Evolutionary conservation across 371 early-diverging fungal genomes (phyloP), one percentile per base, ranked within the genome.

Genomic region (Lichtheimia ramosa): DNA sequence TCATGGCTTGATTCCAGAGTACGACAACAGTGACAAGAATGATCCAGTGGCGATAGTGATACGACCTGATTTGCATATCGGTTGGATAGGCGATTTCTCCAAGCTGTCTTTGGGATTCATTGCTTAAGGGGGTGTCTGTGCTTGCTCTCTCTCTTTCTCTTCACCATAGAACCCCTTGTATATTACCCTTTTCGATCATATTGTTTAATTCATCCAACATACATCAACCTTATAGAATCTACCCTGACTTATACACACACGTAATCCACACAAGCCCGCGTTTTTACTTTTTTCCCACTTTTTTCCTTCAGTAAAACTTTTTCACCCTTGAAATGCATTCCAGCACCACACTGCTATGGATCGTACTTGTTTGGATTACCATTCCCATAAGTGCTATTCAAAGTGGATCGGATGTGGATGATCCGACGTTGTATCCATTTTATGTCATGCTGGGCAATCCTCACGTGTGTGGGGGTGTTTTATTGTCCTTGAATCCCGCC

Each of bases 391-490:
- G 10, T 6, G 62, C 62, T 6, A 72, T 79, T 43, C 69, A 79
- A 23, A 54, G 63, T 48, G 77, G 80, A 15, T 58, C 49, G 13
- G 43, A 61, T 21, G 70, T 76, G 2, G 58, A 55, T 14, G 61
- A 69, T 42, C 54, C 68, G 39, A 43, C 41, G 1, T 27, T 60
- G 6, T 81, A 75, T 58, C 81, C 81, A 40, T 81, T 66, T 63
- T 81, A 69, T 53, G 64, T 72, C 3, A 72, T 73, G 73, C 58
- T 81, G 8, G 75, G 76, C 20, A 75, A 74, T 34, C 81, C 81
- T 7, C 81, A 81, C 54, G 63, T 81, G 2, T 81, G 81, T 28
- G 81, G 81, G 20, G 78, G 81, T 5, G 58, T 72, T 3, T 43
- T 81, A 16, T 10, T 81, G 8, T 75, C 76, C 0, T 68, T 74